Evolutionary conservation across 108 stramenopile genomes (phyloP), one percentile per base, ranked within the genome.

Genomic region (Skeletonema menzelii): DNA sequence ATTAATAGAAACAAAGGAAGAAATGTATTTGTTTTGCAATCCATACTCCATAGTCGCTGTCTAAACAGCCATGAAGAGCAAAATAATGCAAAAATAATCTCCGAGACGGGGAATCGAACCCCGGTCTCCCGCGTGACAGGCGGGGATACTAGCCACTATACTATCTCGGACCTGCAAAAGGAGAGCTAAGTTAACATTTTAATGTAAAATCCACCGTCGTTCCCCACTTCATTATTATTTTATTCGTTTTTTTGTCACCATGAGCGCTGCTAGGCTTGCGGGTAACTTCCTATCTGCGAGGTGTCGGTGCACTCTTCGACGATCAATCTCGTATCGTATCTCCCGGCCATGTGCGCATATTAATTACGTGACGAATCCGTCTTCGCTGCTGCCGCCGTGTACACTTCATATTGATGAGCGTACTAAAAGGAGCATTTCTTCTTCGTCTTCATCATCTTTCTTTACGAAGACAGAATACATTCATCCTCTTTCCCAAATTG

Each of bases 71-170:
- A n/a, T n/a, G n/a, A n/a, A n/a, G n/a, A n/a, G n/a, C n/a, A n/a
- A n/a, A n/a, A n/a, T n/a, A n/a, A 8, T 8, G 20, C 13, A 19
- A 59, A n/a, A 68, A 27, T 62, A 47, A 49, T n/a, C 82, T 88
- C 87, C 87, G 85, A 65, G 80, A 88, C 88, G 74, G 89, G 92
- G 92, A 93, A 93, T 93, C 88, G 92, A 93, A 93, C 91, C 91
- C 93, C 86, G 93, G 93, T 92, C 93, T 92, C 93, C 91, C 91
- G 93, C 91, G 91, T 95, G 95, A 95, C 95, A 95, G 95, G 92
- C 95, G 92, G 95, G 95, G 89, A 95, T 95, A 95, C 91, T 95
- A 93, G 89, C 92, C 94, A 93, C 94, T 95, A 95, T 95, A 92
- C 94, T 95, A 92, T 92, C 81, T 69, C 85, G 87, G 87, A 86